Percentiles rank a stretch among this genome's conserved stretches.
Conservation (phyloP, 2,329 filamentous ascomycete species). For the Colletotrichum camelliae region DNA sequence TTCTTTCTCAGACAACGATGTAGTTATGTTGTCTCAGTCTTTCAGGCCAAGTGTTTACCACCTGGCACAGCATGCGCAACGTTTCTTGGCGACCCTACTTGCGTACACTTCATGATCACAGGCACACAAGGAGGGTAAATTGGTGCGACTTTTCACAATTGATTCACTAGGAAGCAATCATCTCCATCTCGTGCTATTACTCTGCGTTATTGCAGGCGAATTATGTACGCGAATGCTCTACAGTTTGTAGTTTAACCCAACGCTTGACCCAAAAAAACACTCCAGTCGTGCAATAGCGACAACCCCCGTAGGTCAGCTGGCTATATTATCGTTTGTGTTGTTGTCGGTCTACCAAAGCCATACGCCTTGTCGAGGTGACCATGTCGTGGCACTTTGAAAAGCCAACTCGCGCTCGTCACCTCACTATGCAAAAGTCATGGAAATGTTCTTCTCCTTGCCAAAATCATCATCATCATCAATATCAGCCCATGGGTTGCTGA, state of each 20-base stretch:
- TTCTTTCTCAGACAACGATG: neutral
- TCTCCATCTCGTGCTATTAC: neutral
- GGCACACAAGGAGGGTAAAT: neutral
- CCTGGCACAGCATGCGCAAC: neutral
- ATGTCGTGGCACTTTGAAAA: neutral
- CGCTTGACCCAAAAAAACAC: neutral
- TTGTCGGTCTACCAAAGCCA: neutral
- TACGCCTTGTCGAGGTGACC: neutral
- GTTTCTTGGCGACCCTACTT: neutral
- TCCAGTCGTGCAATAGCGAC: neutral
- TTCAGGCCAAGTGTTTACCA: neutral
- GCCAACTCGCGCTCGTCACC: neutral
- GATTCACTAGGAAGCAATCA: neutral
- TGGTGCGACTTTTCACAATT: neutral
- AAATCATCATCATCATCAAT: constrained; percentile 73
- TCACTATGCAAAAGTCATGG: constrained; percentile 78
- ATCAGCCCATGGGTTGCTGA: constrained; percentile 73
- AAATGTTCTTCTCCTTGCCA: constrained; percentile 76
- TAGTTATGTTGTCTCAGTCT: neutral
- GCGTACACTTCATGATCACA: neutral
- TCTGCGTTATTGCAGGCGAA: neutral
- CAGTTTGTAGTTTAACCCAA: neutral
- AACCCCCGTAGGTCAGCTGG: neutral
- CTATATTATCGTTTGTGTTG: neutral
- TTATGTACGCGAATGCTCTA: constrained; percentile 10